Base-by-base conservation (phyloP, 257 asterid genomes). In the Linaria vulgaris region DNA sequence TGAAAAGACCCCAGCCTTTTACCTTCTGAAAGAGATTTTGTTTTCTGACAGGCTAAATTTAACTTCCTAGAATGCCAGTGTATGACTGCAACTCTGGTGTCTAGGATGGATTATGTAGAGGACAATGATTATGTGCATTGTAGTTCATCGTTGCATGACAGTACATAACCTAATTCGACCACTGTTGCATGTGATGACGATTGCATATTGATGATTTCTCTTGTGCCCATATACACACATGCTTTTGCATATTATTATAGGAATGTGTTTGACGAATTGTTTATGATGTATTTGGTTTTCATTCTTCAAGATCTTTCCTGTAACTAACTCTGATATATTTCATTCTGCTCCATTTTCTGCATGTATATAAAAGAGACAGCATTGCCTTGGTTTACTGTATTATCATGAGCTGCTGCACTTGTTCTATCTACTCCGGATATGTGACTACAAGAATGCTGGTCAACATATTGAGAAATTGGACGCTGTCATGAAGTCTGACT, bases 361-460 rank as follows among this genome's bases (percentile, higher is more conserved):
- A 74, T 63, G 53, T 62, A 47, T 59, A 60, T 56, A 47, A 76
- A 23, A 87, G 99, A 83, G 87, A 75, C 91, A 85, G 71, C 88
- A 89, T 13, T 89, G 97, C 87, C 67, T 72, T 24, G 97, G 97
- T 48, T 76, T 94, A 49, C 78, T 80, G 65, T 84, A 89, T 74
- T 94, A 94, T 68, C 78, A 86, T 17, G 90, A 90, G 87, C 90
- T 94, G 75, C 84, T 94, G 84, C 95, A 85, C 70, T 76, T 90
- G 82, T 87, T 94, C 76, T 90, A 94, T 83, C 88, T 87, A 51
- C 94, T 90, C 45, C 89, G 96, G 76, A 75, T 78, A 75, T 94
- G 97, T 41, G 97, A 89, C 85, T 94, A 87, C 87, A 87, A 90
- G 84, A 82, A 75, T 74, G 96, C 95, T 82, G 81, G 83, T 57